Conservation (phyloP, 768 basidiomycete genomes). For the Mycena rosella region DNA sequence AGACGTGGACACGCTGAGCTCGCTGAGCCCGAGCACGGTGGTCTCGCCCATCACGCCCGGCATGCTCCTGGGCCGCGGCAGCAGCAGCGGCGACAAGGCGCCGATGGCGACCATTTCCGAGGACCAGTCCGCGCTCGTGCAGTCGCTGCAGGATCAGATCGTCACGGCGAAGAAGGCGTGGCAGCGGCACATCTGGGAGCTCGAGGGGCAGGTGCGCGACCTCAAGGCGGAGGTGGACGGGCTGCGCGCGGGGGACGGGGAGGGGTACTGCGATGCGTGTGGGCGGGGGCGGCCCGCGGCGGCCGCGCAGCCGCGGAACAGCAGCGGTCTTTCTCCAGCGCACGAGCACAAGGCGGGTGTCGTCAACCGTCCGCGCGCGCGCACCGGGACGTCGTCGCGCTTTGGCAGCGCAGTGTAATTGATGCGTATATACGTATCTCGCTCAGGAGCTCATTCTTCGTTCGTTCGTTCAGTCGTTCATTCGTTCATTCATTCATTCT, state of each 20-base stretch:
- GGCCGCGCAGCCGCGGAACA: conserved; percentile 8
- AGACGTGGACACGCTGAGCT: conserved; percentile 66
- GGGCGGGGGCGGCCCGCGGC: conserved; percentile 58
- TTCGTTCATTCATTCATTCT: conserved; percentile 16
- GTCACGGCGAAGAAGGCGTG: conserved; percentile 68
- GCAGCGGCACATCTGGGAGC: conserved; percentile 81
- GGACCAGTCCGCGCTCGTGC: conserved; percentile 61
- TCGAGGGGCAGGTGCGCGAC: conserved; percentile 80
- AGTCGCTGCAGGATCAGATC: conserved; percentile 73
- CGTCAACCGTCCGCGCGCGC: conserved; percentile 74
- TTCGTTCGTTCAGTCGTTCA: conserved; percentile 15
- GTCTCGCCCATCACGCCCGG: conserved; percentile 64
- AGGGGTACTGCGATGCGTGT: conserved; percentile 70
- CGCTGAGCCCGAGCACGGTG: conserved; percentile 55
- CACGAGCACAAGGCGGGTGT: conserved; percentile 53
- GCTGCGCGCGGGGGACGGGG: conserved; percentile 52
- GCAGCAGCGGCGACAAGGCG: conserved; percentile 47
- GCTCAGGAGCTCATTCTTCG: conserved; percentile 10
- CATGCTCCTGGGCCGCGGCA: conserved; percentile 39
- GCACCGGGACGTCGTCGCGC: conserved; percentile 73
- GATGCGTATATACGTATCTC: neutral
- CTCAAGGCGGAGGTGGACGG: conserved; percentile 77
- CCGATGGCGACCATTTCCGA: conserved; percentile 45
- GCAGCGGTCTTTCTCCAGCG: neutral
- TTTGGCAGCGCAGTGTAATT: conserved; percentile 67